phyloP scores from a whole-genome alignment of 768 basidiomycete species.

The Lactarius trivialis region DNA sequence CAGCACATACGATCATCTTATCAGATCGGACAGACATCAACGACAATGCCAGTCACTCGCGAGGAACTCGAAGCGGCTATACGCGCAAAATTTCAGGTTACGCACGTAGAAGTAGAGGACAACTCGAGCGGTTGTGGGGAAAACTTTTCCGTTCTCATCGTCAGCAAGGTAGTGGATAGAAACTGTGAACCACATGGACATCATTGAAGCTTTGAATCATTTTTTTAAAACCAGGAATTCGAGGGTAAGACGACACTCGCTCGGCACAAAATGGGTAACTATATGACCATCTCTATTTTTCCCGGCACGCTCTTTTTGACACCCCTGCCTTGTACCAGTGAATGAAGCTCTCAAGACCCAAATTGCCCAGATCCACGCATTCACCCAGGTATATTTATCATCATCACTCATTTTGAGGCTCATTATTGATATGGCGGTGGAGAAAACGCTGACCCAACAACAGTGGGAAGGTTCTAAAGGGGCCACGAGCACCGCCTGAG shows the following conservation, averaged over 20 bases:
- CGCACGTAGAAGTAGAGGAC: constrained; percentile 68
- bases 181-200: background rate
- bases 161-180: constrained; percentile 54
- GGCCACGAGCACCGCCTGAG: background rate
- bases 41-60: constrained; percentile 53
- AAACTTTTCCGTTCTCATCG: constrained; percentile 65
- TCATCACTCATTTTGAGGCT: background rate
- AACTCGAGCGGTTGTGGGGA: constrained; percentile 78
- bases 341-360: constrained; percentile 69
- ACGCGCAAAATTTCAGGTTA: constrained; percentile 53
- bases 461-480: constrained; percentile 53
- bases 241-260: constrained; percentile 77
- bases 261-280: constrained; percentile 62
- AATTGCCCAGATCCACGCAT: constrained; percentile 79
- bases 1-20: constrained; percentile 11
- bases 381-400: constrained; percentile 61
- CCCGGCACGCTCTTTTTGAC: background rate
- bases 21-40: constrained; percentile 6
- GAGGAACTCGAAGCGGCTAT: constrained; percentile 56
- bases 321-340: constrained; percentile 39
- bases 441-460: constrained; percentile 71
- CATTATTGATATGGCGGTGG: background rate
- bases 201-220: no score
- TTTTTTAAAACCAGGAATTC: constrained; percentile 44
- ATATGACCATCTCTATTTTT: background rate